A percentile compares a stretch with the other conserved stretches of the same genome.
phyloP scores from a whole-genome alignment of 1,284 basidiomycete species.

The Thelephora terrestris region DNA sequence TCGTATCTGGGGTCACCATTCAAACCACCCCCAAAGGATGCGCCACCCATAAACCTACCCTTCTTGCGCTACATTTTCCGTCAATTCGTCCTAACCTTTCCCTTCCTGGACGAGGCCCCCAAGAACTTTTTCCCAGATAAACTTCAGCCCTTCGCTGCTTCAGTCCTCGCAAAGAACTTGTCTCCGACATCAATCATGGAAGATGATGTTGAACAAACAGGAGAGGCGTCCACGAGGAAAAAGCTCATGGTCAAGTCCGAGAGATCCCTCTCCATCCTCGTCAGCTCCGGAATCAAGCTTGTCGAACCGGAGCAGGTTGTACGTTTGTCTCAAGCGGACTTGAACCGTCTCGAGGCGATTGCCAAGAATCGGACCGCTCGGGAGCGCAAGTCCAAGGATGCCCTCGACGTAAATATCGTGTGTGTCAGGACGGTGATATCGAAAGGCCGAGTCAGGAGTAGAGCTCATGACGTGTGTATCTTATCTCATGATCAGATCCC shows the following conservation, averaged over 20 bases:
- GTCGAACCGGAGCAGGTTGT: conserved; percentile 81
- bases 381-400: conserved; percentile 33
- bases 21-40: conserved; percentile 54
- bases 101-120: conserved; percentile 81
- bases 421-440: conserved; percentile 73
- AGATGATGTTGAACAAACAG: conserved; percentile 43
- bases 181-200: conserved; percentile 56
- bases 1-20: conserved; percentile 86
- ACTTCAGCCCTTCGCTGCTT: conserved; percentile 84
- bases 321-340: conserved; percentile 71
- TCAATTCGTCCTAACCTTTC: conserved; percentile 87
- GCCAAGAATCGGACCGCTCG: conserved; percentile 50
- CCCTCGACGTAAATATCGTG: conserved; percentile 85
- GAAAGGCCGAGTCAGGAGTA: conserved; percentile 75
- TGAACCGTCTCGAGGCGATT: conserved; percentile 63
- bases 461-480: conserved; percentile 66
- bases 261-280: conserved; percentile 72
- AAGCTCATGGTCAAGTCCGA: conserved; percentile 64
- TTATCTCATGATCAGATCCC: conserved; percentile 3
- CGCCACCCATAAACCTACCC: conserved; percentile 63
- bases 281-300: conserved; percentile 76
- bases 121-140: conserved; percentile 87
- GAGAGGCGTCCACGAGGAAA: conserved; percentile 28
- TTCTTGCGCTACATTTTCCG: conserved; percentile 84
- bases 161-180: conserved; percentile 70